Evolutionary conservation across 306 rosid species (phyloP), one percentile per base, ranked within the genome.

Genomic region (Quercus cerris): DNA sequence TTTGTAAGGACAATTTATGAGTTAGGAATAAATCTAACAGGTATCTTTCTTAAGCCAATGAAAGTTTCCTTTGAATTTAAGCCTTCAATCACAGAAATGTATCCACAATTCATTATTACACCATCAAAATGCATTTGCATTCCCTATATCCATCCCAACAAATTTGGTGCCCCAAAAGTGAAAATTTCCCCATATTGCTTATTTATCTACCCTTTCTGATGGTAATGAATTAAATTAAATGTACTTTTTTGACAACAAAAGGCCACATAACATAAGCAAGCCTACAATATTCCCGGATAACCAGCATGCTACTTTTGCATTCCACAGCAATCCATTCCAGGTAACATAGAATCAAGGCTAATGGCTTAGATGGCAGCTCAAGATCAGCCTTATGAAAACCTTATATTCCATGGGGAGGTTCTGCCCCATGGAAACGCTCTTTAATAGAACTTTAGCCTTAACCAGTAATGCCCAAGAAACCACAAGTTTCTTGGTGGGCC

Each of bases 21-120:
- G 35, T 28, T 77, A 77, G 71, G 17, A 44, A 20, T 56, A 71
- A 64, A 73, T 82, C 57, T 44, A 56, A 58, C 30, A 63, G 64
- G 55, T 41, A 41, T 18, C 61, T 51, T 6, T 68, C 51, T 73
- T 27, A 74, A 76, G 75, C 68, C 74, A 73, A 23, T 68, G 63
- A 63, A 63, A 63, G 70, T 2, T 25, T 15, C n/a, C 6, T 63
- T 17, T 12, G 70, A 63, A 27, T 28, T 28, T 63, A 63, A 63
- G n/a, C 70, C 70, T 22, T 30, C 20, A 28, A 28, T 9, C 44
- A 28, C 10, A 63, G 17, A 63, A 15, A 18, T 28, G 22, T 27
- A 27, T 27, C 38, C 15, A 14, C 44, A 61, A 61, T 25, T 61
- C 67, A 61, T 15, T 25, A 61, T 11, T 61, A 61, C 67, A 28